These are phyloP conservation scores for Mycena vulgaris DNA, from an alignment of 768 basidiomycete species.

Conservation along the genomic window DNA sequence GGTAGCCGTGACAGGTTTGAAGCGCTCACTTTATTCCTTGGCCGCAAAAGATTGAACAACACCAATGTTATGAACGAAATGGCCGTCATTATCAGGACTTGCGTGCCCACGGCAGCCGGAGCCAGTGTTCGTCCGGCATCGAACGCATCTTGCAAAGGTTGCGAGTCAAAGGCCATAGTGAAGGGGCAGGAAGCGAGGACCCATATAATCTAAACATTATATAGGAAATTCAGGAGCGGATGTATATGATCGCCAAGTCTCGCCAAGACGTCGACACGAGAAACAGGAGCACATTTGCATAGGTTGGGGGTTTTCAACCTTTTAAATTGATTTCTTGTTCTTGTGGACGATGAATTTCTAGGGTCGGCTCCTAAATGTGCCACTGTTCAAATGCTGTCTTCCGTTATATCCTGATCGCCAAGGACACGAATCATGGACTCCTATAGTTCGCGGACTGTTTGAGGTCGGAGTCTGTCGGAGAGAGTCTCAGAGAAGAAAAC, in stretches of 20 bases:
- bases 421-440: background rate
- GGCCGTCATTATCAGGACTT: slow-evolving; percentile 70
- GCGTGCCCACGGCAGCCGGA: slow-evolving; percentile 73
- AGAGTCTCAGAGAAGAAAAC: too few species aligned
- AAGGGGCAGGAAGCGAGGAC: background rate
- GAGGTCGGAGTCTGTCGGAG: too few species aligned
- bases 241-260: slow-evolving; percentile 21
- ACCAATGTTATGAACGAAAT: slow-evolving; percentile 63
- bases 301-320: too few species aligned
- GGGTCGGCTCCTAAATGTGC: too few species aligned
- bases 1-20: background rate
- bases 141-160: slow-evolving; percentile 39
- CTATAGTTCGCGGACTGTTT: background rate
- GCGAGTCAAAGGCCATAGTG: slow-evolving; percentile 14
- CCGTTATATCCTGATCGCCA: background rate
- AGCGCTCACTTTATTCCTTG: slow-evolving; percentile 75
- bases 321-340: too few species aligned
- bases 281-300: background rate
- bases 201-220: background rate
- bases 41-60: slow-evolving; percentile 77
- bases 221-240: slow-evolving; percentile 26
- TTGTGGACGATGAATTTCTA: too few species aligned
- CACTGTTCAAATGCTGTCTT: background rate
- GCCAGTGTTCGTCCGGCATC: slow-evolving; percentile 61
- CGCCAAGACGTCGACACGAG: too few species aligned